Evolutionary conservation across 768 basidiomycete species (phyloP).

Genomic region (Boletus pseudopeckii): DNA sequence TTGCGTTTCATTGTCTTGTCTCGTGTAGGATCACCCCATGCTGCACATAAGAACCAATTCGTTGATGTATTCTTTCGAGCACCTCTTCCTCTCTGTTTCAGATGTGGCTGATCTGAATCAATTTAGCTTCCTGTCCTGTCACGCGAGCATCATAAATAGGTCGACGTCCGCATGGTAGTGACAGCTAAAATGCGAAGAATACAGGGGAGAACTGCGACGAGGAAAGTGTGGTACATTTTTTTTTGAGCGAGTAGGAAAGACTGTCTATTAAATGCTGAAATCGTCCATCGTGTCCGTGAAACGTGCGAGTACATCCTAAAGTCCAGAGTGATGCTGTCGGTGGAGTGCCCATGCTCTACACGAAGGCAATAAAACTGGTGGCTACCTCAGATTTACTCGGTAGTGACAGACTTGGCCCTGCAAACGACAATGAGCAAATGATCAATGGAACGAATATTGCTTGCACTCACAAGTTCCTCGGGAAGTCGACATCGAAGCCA

Average conservation of each 20-base stretch:
- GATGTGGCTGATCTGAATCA: not conserved
- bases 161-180: not conserved
- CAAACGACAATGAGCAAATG: conserved; percentile 10
- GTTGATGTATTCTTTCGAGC: too few relatives aligned
- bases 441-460: not conserved
- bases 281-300: conserved; percentile 28
- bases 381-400: conserved; percentile 46
- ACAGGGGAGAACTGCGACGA: not conserved
- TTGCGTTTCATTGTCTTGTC: too few relatives aligned
- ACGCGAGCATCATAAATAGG: too few relatives aligned
- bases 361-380: not conserved
- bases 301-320: conserved; percentile 7
- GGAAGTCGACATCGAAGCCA: conserved; percentile 98
- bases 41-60: too few relatives aligned
- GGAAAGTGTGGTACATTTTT: not conserved
- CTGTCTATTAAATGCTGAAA: conserved; percentile 24
- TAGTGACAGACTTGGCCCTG: conserved; percentile 76
- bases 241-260: not conserved
- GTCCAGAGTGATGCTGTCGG: conserved; percentile 12
- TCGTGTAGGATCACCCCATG: too few relatives aligned
- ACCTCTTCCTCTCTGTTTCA: too few relatives aligned
- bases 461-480: conserved; percentile 79
- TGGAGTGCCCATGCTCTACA: not conserved
- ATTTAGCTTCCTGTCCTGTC: not conserved
- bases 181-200: not conserved